Percentiles rank a stretch among this genome's conserved stretches.
Conservation (phyloP, 495 filamentous ascomycete genomes). For the Poronia punctata region DNA sequence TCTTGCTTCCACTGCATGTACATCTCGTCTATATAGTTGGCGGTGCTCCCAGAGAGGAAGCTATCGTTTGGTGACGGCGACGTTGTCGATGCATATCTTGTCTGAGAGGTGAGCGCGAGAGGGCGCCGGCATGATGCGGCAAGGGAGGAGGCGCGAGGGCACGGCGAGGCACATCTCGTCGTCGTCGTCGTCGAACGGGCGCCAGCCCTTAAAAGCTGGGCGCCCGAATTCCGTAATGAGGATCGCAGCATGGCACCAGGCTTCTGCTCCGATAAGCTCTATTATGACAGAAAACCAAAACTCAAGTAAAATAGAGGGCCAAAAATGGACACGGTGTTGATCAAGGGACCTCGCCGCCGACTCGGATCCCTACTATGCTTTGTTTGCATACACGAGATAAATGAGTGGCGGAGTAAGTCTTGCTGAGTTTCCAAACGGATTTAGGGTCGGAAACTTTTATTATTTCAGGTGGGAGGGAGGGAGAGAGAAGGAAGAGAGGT, state of each 20-base stretch:
- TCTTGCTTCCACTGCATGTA: slow-evolving; percentile 95
- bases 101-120: slow-evolving; percentile 43
- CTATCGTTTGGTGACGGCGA: slow-evolving; percentile 70
- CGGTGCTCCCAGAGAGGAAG: slow-evolving; percentile 89
- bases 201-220: slow-evolving; percentile 46
- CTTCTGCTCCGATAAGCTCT: slow-evolving; percentile 21
- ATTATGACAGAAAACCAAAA: slow-evolving; percentile 14
- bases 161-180: slow-evolving; percentile 38
- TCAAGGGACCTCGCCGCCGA: slow-evolving; percentile 9
- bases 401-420: slow-evolving; percentile 52
- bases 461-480: not conserved
- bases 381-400: slow-evolving; percentile 20
- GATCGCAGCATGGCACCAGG: slow-evolving; percentile 46
- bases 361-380: slow-evolving; percentile 8
- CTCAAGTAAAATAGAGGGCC: slow-evolving; percentile 1
- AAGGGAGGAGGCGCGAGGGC: slow-evolving; percentile 31
- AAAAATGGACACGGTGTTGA: slow-evolving; percentile 14
- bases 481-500: slow-evolving; percentile 1
- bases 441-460: slow-evolving; percentile 8
- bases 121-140: slow-evolving; percentile 40
- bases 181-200: slow-evolving; percentile 28
- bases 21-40: slow-evolving; percentile 99
- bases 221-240: slow-evolving; percentile 41
- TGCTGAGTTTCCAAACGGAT: slow-evolving; percentile 11
- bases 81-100: slow-evolving; percentile 39